phyloP scores from a whole-genome alignment of 108 stramenopile genomes.

The Cafeteria roenbergensis region DNA sequence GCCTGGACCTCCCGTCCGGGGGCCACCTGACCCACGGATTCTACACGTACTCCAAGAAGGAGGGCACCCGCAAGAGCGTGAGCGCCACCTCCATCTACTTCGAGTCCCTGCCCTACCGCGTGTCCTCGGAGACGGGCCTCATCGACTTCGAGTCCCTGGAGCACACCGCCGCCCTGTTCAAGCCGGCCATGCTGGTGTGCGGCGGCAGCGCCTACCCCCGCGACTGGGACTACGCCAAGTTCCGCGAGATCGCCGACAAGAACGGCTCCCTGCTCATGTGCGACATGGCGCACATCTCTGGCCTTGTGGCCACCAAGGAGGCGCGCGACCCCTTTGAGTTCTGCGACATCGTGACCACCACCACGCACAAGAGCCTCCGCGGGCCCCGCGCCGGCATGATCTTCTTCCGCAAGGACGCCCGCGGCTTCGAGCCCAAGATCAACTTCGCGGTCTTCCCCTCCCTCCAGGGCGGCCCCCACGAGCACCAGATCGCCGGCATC shows the following conservation, averaged over 20 bases:
- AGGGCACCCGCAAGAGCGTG: conserved; percentile 66
- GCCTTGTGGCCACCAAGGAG: conserved; percentile 85
- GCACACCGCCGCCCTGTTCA: conserved; percentile 78
- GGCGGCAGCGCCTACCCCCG: conserved; percentile 98
- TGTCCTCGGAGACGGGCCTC: conserved; percentile 80
- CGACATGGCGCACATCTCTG: conserved; percentile 99
- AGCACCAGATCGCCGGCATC: conserved; percentile 95
- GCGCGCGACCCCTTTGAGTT: conserved; percentile 76
- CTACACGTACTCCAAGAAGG: conserved; percentile 97
- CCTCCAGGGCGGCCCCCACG: conserved; percentile 97
- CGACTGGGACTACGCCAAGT: conserved; percentile 92
- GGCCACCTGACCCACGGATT: conserved; percentile 97
- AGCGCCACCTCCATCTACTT: conserved; percentile 99
- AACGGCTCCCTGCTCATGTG: conserved; percentile 91
- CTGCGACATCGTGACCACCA: conserved; percentile 96
- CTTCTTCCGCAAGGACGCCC: conserved; percentile 94
- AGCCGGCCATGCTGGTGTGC: conserved; percentile 90
- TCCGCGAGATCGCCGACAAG: conserved; percentile 91
- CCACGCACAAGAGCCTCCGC: conserved; percentile 99
- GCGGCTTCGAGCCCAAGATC: conserved; percentile 62
- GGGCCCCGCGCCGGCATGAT: conserved; percentile 98
- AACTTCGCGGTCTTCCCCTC: conserved; percentile 92
- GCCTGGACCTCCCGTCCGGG: conserved; percentile 91
- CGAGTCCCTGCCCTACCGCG: conserved; percentile 94
- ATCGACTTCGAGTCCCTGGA: conserved; percentile 85